Evolutionary conservation across 2,329 filamentous ascomycete genomes (phyloP), one percentile per base, ranked within the genome.

Genomic region (Aureobasidium sp.): DNA sequence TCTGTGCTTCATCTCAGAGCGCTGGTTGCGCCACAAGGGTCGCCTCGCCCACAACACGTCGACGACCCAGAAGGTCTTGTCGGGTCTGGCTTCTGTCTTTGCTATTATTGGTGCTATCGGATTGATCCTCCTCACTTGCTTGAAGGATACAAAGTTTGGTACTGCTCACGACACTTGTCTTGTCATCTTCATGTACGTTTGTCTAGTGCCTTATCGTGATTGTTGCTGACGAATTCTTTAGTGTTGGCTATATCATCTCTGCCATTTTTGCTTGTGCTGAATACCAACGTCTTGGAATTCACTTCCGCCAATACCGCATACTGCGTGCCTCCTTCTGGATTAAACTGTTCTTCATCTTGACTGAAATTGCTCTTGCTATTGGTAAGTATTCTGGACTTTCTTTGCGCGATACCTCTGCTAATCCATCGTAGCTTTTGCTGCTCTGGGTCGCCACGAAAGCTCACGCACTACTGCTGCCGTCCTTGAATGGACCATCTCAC

Each of bases 221-320:
- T 21, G 3, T 39, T 3, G 16, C 54, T 59, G 29, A 59, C 34
- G 13, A 32, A 8, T 7, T 48, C 21, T 29, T 5, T 50, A 75
- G 71, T 55, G 85, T 75, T 14, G 94, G 91, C 37, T 97, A 96
- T 73, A 78, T 97, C 59, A 71, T 96, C 60, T 90, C 87, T 5
- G 92, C 93, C 61, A 82, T 97, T 67, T 93, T 92, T 74, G 88
- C 93, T 66, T 97, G 92, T 78, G 86, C 85, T 77, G 91, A 97
- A 73, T 97, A 96, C 73, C 88, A 94, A 69, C 86, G 90, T 2
- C 81, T 97, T 1, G 91, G 91, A 30, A 85, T 88, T 59, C 87
- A 88, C 72, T 90, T 92, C 78, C 87, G 87, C 65, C 78, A 91
- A 63, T 84, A 93, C 74, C 82, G 81, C 60, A 77, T 94, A 66